Evolutionary conservation across 163 green algal genomes (phyloP).

Genomic region (Chloroidium sp.): DNA sequence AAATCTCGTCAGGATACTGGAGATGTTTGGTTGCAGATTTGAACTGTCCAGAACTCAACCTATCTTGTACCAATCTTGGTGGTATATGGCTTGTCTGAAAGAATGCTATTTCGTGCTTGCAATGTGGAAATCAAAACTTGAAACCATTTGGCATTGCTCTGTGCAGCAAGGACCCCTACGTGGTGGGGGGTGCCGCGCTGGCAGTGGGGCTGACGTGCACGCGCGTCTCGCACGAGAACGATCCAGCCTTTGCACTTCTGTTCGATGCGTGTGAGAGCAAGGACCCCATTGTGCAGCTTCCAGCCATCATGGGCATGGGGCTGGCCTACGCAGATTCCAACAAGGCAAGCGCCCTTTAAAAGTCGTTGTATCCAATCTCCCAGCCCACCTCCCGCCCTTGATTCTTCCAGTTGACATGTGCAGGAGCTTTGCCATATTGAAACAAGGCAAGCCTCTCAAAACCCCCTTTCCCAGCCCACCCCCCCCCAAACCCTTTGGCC

Average conservation of each 20-base stretch:
- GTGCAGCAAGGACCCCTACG: conserved; percentile 34
- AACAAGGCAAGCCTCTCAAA: too few species aligned
- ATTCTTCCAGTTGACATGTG: too few species aligned
- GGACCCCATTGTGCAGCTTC: conserved; percentile 31
- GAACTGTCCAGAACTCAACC: not conserved
- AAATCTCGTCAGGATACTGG: too few species aligned
- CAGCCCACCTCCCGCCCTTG: too few species aligned
- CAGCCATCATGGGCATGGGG: conserved; percentile 88
- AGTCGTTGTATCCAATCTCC: too few species aligned
- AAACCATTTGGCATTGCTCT: too few species aligned
- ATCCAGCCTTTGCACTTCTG: conserved; percentile 94
- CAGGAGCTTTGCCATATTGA: not conserved
- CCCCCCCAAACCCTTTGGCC: too few species aligned
- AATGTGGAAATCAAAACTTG: too few species aligned
- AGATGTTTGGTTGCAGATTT: not conserved
- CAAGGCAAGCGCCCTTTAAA: conserved; percentile 34
- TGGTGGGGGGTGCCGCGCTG: conserved; percentile 70
- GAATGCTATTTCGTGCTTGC: too few species aligned
- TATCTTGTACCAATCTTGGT: not conserved
- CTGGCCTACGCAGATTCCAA: conserved; percentile 87
- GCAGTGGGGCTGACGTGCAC: conserved; percentile 86
- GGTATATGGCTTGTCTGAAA: too few species aligned
- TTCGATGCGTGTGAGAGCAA: conserved; percentile 69
- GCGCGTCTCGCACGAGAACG: conserved; percentile 82
- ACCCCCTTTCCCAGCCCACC: too few species aligned